Percentiles rank a stretch among this genome's conserved stretches.
These are phyloP conservation scores for Fusarium dimerum DNA, from an alignment of 2,329 filamentous ascomycete species.

Conservation along the genomic window DNA sequence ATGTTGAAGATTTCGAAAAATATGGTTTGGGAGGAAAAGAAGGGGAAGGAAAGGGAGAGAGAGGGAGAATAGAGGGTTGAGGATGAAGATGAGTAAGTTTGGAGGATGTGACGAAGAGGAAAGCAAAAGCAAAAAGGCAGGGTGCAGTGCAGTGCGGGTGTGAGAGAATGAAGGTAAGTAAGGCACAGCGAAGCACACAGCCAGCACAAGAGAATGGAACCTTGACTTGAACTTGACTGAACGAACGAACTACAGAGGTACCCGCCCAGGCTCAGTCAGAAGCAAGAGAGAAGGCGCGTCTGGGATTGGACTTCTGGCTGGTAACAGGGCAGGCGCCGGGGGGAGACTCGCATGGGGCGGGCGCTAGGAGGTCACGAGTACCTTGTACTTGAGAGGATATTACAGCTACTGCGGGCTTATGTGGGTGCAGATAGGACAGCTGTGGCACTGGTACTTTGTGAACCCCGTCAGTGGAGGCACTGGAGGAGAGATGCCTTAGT, in stretches of 20 bases:
- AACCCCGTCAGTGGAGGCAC: constrained; percentile 18
- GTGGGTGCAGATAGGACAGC: constrained; percentile 8
- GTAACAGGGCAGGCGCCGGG: constrained; percentile 23
- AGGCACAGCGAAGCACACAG: neutral
- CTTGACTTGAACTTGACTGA: constrained; percentile 3
- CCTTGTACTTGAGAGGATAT: constrained; percentile 11
- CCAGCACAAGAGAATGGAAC: too few relatives aligned
- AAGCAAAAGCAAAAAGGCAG: constrained; percentile 19
- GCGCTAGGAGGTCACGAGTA: constrained; percentile 16
- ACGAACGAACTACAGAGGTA: too few relatives aligned
- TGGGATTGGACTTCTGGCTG: constrained; percentile 30
- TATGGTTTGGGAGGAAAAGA: constrained; percentile 18
- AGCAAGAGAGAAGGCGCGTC: constrained; percentile 21
- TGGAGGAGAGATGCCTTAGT: neutral
- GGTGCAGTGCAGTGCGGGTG: too few relatives aligned
- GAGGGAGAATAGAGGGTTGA: constrained; percentile 15
- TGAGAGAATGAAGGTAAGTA: too few relatives aligned
- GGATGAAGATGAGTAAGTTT: constrained; percentile 26
- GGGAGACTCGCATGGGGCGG: constrained; percentile 19
- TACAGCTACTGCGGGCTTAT: constrained; percentile 4
- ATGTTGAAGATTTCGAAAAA: constrained; percentile 20
- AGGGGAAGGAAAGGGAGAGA: constrained; percentile 6
- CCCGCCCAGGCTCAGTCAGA: neutral
- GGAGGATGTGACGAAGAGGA: constrained; percentile 21
- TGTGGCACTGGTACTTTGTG: constrained; percentile 14